These are phyloP conservation scores for Odontarrhena argentea DNA, from an alignment of 345 rosid genomes.

Conservation along the genomic window DNA sequence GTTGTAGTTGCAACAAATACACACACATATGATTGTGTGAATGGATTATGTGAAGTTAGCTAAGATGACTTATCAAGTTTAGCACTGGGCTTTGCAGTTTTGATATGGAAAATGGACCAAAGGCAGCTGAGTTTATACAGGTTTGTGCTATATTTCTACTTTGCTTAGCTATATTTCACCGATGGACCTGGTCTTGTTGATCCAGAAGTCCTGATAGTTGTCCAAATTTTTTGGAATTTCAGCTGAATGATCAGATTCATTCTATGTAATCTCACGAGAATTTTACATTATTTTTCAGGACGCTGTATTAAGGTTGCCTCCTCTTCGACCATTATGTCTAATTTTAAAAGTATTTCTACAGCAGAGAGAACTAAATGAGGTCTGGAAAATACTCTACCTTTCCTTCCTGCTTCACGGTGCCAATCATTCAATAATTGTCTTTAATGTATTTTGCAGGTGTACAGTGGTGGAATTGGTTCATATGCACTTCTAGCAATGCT, in stretches of 20 bases:
- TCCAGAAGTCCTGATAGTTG: not conserved
- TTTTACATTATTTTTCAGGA: conserved; percentile 47
- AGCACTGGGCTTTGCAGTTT: conserved; percentile 55
- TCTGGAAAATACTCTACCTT: conserved; percentile 32
- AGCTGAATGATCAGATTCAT: not conserved
- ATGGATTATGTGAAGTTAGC: conserved; percentile 21
- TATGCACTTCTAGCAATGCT: conserved; percentile 94
- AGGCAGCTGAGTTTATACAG: conserved; percentile 92
- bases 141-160: conserved; percentile 46
- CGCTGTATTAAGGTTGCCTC: conserved; percentile 70
- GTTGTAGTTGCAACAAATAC: conserved; percentile 1
- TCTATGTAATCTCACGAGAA: conserved; percentile 2
- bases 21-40: not conserved
- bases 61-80: conserved; percentile 18
- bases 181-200: not conserved
- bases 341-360: conserved; percentile 91
- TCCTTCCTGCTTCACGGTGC: not conserved
- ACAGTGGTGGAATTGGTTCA: conserved; percentile 91
- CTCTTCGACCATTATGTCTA: conserved; percentile 75
- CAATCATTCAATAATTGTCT: conserved; percentile 24
- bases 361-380: conserved; percentile 96
- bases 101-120: conserved; percentile 89
- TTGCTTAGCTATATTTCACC: not conserved
- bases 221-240: not conserved
- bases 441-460: conserved; percentile 59